Evolutionary conservation across 257 asterid species (phyloP).

Genomic region (Echites panduratus): DNA sequence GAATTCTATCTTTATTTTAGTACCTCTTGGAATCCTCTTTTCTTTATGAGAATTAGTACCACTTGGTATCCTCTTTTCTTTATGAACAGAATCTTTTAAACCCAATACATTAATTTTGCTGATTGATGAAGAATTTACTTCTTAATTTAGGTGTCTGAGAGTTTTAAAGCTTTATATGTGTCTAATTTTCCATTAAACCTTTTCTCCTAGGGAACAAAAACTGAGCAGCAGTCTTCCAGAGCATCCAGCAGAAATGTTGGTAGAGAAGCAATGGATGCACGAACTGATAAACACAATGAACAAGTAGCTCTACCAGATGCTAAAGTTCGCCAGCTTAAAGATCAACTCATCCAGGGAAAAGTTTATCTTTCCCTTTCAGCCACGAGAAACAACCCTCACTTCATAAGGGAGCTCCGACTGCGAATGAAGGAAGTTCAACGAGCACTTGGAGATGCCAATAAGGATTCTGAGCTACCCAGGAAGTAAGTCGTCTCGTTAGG

Average conservation of each 20-base stretch:
- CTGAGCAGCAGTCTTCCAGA: constrained; percentile 30
- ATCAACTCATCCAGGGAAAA: constrained; percentile 62
- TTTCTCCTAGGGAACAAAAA: constrained; percentile 33
- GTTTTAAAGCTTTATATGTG: background rate
- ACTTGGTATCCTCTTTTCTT: background rate
- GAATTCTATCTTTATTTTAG: constrained; percentile 1
- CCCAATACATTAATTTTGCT: background rate
- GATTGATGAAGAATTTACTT: background rate
- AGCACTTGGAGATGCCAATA: constrained; percentile 70
- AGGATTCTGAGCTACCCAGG: constrained; percentile 78
- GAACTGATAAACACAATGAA: constrained; percentile 34
- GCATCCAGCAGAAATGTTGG: constrained; percentile 32
- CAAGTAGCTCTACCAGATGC: constrained; percentile 43
- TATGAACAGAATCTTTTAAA: no score
- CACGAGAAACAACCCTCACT: constrained; percentile 66
- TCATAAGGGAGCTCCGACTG: constrained; percentile 74
- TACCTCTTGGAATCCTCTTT: no score
- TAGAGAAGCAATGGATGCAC: constrained; percentile 30
- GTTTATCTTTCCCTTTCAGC: constrained; percentile 78
- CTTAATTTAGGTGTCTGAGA: background rate
- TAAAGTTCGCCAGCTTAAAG: constrained; percentile 67
- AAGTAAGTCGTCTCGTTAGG: constrained; percentile 37
- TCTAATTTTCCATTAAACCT: background rate
- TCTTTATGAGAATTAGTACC: no score
- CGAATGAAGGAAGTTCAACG: constrained; percentile 75